Conservation (phyloP, 164 flowering plant species). For the Berberis vulgaris region DNA sequence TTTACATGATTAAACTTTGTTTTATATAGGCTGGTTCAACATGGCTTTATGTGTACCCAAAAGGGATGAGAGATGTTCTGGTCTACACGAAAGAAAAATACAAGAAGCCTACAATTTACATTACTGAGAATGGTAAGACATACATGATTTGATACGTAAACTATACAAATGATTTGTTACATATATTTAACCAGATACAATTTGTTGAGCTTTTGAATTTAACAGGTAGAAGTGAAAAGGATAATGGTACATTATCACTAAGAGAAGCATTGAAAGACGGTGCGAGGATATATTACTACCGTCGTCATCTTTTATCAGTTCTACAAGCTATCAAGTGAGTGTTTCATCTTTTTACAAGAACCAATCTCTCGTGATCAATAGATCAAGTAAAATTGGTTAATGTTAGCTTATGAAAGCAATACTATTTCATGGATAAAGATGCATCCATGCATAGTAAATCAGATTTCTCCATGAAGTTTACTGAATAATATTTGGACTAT, state of each 20-base stretch:
- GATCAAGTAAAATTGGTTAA: background rate
- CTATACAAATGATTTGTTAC: background rate
- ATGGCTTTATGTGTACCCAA: conserved; percentile 35
- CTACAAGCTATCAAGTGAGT: conserved; percentile 23
- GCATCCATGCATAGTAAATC: background rate
- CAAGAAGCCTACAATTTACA: conserved; percentile 30
- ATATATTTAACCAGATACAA: too few relatives aligned
- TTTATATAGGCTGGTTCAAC: conserved; percentile 13
- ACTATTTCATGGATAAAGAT: background rate
- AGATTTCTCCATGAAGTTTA: background rate
- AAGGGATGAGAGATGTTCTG: conserved; percentile 29
- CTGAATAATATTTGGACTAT: background rate
- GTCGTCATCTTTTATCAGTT: conserved; percentile 19
- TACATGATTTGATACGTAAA: background rate
- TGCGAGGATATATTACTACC: conserved; percentile 19
- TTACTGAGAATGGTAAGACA: conserved; percentile 53
- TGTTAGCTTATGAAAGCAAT: background rate
- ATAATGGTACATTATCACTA: conserved; percentile 10
- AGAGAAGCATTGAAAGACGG: conserved; percentile 17
- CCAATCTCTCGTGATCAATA: background rate
- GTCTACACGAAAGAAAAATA: conserved; percentile 28
- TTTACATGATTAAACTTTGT: too few relatives aligned
- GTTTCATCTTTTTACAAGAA: background rate
- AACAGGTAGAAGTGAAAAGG: conserved; percentile 13
- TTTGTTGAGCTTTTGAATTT: background rate